phyloP scores from a whole-genome alignment of 352 stramenopile species.

The Pythium brassicae region DNA sequence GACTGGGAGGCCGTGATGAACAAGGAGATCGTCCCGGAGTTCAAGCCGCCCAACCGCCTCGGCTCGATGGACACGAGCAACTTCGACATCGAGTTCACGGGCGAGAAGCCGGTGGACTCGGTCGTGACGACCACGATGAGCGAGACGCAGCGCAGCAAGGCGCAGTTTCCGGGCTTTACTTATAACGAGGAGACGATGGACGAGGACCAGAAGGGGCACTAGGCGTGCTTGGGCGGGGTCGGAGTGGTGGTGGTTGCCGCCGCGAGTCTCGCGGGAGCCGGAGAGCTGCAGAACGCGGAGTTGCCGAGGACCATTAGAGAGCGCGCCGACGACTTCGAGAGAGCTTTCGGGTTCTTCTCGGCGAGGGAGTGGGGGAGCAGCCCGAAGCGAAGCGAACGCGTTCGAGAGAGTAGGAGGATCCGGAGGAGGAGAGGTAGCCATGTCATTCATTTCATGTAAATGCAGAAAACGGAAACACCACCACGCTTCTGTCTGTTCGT shows the following conservation, averaged over 20 bases:
- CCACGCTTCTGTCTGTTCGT: too few relatives aligned
- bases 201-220: slow-evolving; percentile 82
- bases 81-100: slow-evolving; percentile 93
- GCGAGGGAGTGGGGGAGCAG: background rate
- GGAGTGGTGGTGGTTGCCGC: background rate
- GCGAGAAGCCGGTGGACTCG: slow-evolving; percentile 87
- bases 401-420: too few relatives aligned
- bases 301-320: background rate
- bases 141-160: slow-evolving; percentile 88
- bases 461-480: too few relatives aligned
- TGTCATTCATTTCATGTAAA: too few relatives aligned
- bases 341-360: background rate
- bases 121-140: slow-evolving; percentile 90
- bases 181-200: slow-evolving; percentile 88
- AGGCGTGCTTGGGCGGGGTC: slow-evolving; percentile 16
- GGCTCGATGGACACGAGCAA: slow-evolving; percentile 92
- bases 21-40: slow-evolving; percentile 88
- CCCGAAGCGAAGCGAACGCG: too few relatives aligned
- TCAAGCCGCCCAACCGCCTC: slow-evolving; percentile 87
- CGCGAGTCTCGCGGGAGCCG: background rate
- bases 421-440: too few relatives aligned
- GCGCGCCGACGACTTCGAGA: background rate
- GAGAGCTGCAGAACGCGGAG: background rate
- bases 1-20: slow-evolving; percentile 89
- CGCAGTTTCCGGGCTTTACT: slow-evolving; percentile 87